A percentile compares a stretch with the other conserved stretches of the same genome.
Evolutionary conservation across 805 yeast species (phyloP).

Genomic region (Candida railenensis): DNA sequence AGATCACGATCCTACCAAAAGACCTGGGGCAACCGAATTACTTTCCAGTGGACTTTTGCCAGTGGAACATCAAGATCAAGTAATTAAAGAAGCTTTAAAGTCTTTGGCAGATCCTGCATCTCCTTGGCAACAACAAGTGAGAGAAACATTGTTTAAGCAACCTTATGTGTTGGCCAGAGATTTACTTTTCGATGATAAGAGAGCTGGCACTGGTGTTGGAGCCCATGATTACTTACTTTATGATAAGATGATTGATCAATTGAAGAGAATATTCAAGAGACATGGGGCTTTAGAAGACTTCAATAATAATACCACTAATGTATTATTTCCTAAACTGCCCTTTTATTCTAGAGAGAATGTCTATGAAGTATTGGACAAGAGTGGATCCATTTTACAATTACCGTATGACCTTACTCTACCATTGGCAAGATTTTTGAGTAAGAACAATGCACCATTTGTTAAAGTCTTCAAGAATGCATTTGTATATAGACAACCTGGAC

Average conservation of each 20-base stretch:
- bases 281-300: slow-evolving; percentile 89
- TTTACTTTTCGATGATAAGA: slow-evolving; percentile 62
- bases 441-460: slow-evolving; percentile 46
- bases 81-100: slow-evolving; percentile 82
- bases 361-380: slow-evolving; percentile 77
- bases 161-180: slow-evolving; percentile 85
- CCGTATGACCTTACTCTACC: slow-evolving; percentile 92
- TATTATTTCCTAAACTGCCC: slow-evolving; percentile 78
- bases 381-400: slow-evolving; percentile 84
- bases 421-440: slow-evolving; percentile 79
- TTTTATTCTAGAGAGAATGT: slow-evolving; percentile 63
- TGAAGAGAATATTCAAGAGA: slow-evolving; percentile 60
- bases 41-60: slow-evolving; percentile 83
- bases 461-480: slow-evolving; percentile 76
- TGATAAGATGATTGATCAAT: slow-evolving; percentile 56
- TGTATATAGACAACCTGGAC: slow-evolving; percentile 59
- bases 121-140: slow-evolving; percentile 91
- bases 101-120: slow-evolving; percentile 87
- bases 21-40: slow-evolving; percentile 80
- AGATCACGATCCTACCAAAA: slow-evolving; percentile 71
- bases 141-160: slow-evolving; percentile 81
- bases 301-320: slow-evolving; percentile 44
- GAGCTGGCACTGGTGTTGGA: slow-evolving; percentile 25
- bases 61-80: slow-evolving; percentile 84
- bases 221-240: slow-evolving; percentile 52